Conservation (phyloP, 2,329 filamentous ascomycete genomes). For the Trichoderma simmonsii region DNA sequence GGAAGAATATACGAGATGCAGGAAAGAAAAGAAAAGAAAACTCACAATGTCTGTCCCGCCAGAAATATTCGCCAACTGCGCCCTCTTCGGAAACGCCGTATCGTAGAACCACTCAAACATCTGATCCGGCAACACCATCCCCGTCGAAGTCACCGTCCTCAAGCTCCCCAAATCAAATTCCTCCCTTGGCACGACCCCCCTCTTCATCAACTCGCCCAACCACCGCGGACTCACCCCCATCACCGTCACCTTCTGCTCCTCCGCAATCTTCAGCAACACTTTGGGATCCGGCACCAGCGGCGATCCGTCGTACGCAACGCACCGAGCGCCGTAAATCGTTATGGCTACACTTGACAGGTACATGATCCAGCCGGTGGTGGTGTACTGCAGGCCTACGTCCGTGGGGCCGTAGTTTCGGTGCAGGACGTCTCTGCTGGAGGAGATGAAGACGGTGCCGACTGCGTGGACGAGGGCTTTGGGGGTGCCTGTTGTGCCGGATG, state of each 20-base stretch:
- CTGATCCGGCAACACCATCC: conserved; percentile 76
- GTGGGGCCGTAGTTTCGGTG: conserved; percentile 24
- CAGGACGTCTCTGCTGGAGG: conserved; percentile 37
- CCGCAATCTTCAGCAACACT: conserved; percentile 60
- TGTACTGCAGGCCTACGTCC: conserved; percentile 53
- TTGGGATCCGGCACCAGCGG: conserved; percentile 69
- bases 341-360: conserved; percentile 62
- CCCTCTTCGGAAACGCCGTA: conserved; percentile 61
- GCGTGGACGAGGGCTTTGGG: conserved; percentile 86
- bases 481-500: conserved; percentile 75
- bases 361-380: conserved; percentile 86
- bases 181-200: conserved; percentile 58
- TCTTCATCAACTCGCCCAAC: conserved; percentile 68
- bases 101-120: conserved; percentile 79
- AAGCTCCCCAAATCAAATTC: conserved; percentile 62
- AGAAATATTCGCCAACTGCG: conserved; percentile 70
- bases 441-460: conserved; percentile 61
- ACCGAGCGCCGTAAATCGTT: conserved; percentile 58
- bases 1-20: not conserved
- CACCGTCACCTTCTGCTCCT: conserved; percentile 64
- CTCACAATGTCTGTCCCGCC: conserved; percentile 74
- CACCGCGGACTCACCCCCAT: conserved; percentile 75
- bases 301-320: conserved; percentile 78
- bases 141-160: conserved; percentile 64
- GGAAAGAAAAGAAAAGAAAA: not conserved